A percentile compares a stretch with the other conserved stretches of the same genome.
Evolutionary conservation across 2,329 filamentous ascomycete species (phyloP).

Genomic region (Fusarium nurragi): DNA sequence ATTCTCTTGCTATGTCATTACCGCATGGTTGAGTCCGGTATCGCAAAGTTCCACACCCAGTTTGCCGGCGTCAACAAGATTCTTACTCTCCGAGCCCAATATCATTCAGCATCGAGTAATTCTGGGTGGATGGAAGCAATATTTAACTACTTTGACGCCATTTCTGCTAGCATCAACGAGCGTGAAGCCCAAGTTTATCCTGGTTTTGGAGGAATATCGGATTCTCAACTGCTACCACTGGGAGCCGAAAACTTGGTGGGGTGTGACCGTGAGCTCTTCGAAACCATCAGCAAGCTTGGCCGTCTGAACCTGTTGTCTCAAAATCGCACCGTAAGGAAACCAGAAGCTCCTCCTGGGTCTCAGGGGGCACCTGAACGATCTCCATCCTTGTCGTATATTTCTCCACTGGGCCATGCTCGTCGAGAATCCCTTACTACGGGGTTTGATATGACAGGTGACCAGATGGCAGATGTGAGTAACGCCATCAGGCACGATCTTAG

Average conservation of each 20-base stretch:
- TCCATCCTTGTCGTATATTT: conserved; percentile 52
- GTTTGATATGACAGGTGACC: conserved; percentile 40
- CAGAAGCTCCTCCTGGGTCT: conserved; percentile 20
- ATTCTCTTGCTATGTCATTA: conserved; percentile 90
- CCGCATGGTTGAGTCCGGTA: conserved; percentile 90
- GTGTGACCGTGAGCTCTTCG: conserved; percentile 88
- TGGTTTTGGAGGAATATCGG: conserved; percentile 67
- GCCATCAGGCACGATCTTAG: conserved; percentile 69
- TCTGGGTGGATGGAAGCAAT: conserved; percentile 91
- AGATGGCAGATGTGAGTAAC: conserved; percentile 46
- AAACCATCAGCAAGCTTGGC: conserved; percentile 83
- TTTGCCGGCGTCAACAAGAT: conserved; percentile 94
- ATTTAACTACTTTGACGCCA: conserved; percentile 94
- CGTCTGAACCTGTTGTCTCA: conserved; percentile 87
- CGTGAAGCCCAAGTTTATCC: conserved; percentile 83
- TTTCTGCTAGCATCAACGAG: conserved; percentile 91
- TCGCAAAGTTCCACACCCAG: conserved; percentile 92
- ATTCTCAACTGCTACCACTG: conserved; percentile 61
- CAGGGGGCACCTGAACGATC: conserved; percentile 42
- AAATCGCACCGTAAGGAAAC: conserved; percentile 62
- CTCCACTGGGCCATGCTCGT: conserved; percentile 55
- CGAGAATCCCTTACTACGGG: conserved; percentile 48
- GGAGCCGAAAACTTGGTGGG: conserved; percentile 86
- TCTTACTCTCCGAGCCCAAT: conserved; percentile 73
- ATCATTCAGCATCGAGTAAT: conserved; percentile 64